These are phyloP conservation scores for Sutorius eximius DNA, from an alignment of 1,284 basidiomycete genomes.

Conservation along the genomic window DNA sequence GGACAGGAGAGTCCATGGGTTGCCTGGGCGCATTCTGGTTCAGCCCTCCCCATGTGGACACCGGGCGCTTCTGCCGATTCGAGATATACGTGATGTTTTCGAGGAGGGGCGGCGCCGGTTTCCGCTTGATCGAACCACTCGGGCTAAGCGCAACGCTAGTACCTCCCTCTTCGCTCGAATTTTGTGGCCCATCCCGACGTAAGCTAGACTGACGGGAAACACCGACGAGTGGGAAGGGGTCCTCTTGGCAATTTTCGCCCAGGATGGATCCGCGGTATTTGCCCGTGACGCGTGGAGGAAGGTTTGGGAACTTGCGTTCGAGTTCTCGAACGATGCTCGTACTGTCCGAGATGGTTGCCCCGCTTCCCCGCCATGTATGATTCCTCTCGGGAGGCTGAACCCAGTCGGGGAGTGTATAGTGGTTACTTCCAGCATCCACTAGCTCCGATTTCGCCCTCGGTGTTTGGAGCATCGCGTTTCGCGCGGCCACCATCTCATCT, in stretches of 20 bases:
- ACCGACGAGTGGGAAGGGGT: slow-evolving; percentile 28
- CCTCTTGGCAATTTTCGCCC: slow-evolving; percentile 26
- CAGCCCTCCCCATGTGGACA: slow-evolving; percentile 31
- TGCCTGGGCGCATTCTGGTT: background rate
- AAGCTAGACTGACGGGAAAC: slow-evolving; percentile 31
- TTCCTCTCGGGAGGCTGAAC: slow-evolving; percentile 8
- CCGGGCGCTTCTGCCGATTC: slow-evolving; percentile 3
- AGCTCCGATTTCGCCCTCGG: slow-evolving; percentile 15
- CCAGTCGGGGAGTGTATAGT: slow-evolving; percentile 14
- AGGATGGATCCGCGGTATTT: slow-evolving; percentile 36
- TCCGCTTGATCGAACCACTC: slow-evolving; percentile 31
- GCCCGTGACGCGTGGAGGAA: slow-evolving; percentile 41
- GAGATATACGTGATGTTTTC: slow-evolving; percentile 12
- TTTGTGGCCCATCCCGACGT: slow-evolving; percentile 3
- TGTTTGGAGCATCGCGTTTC: slow-evolving; percentile 2
- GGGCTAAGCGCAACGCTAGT: slow-evolving; percentile 10
- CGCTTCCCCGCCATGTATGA: slow-evolving; percentile 17
- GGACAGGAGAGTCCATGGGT: slow-evolving; percentile 4
- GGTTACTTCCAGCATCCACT: background rate
- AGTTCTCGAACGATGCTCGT: slow-evolving; percentile 48
- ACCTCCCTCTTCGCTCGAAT: slow-evolving; percentile 18
- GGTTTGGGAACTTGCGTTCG: slow-evolving; percentile 51
- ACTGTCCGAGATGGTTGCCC: slow-evolving; percentile 37
- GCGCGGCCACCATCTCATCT: slow-evolving; percentile 11
- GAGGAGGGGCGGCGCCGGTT: slow-evolving; percentile 33